Evolutionary conservation across 169 alveolate species (phyloP), one percentile per base, ranked within the genome.

Genomic region (Prorocentrum cordatum): DNA sequence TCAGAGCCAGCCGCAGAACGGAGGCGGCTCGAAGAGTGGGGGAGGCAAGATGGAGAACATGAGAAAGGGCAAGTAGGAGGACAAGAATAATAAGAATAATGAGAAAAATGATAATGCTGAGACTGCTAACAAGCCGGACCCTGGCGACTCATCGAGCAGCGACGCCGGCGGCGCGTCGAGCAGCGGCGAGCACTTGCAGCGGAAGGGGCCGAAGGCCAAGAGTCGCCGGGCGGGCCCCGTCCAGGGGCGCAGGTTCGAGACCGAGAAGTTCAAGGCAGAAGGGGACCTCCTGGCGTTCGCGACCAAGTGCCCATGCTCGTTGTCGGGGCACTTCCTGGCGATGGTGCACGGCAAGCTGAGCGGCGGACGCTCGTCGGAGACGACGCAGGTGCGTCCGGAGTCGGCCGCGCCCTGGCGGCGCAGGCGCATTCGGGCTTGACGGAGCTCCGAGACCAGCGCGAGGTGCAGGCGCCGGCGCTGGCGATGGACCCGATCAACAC

Each of bases 201-300:
- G 35, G 79, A 36, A 26, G 59, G 50, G 10, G n/a, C 10, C 2
- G 75, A 10, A 12, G 5, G 6, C 50, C n/a, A n/a, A n/a, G n/a
- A n/a, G n/a, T n/a, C n/a, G n/a, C n/a, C n/a, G n/a, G n/a, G n/a
- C n/a, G n/a, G n/a, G n/a, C n/a, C n/a, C n/a, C n/a, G n/a, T n/a
- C n/a, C n/a, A n/a, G n/a, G n/a, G n/a, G n/a, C n/a, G n/a, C n/a
- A n/a, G n/a, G n/a, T n/a, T n/a, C n/a, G n/a, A n/a, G n/a, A n/a
- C n/a, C n/a, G n/a, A 29, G 7, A 35, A 33, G 1, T 36, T 45
- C 38, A 80, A 67, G 38, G 39, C n/a, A 54, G 35, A 36, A 20
- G 75, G 79, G 1, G 87, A 75, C 0, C 33, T 79, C 27, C 1
- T 79, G 54, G 89, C 89, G 6, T 79, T 61, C n/a, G 89, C 89